Percentiles rank a stretch among this genome's conserved stretches.
Conservation (phyloP, 768 basidiomycete species). For the Cubamyces lactineus region DNA sequence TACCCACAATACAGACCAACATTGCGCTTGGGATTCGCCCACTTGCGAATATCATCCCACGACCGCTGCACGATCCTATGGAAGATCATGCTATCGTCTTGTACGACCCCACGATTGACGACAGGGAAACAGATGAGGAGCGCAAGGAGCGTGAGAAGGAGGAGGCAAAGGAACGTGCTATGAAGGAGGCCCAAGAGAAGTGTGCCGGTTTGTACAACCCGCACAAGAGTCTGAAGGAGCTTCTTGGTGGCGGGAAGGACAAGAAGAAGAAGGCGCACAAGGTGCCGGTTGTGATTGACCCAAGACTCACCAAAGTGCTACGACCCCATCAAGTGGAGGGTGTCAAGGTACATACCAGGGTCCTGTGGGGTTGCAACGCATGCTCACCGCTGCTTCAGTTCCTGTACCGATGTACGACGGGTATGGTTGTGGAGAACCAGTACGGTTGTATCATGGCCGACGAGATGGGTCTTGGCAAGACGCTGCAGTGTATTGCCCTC, state of each 20-base stretch:
- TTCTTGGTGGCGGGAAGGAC: slow-evolving; percentile 73
- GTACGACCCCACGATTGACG: slow-evolving; percentile 95
- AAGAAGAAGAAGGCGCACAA: slow-evolving; percentile 71
- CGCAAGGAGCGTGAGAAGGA: slow-evolving; percentile 72
- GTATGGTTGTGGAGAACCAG: slow-evolving; percentile 89
- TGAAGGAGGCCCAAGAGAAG: slow-evolving; percentile 69
- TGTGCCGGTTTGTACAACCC: slow-evolving; percentile 80
- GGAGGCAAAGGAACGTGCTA: slow-evolving; percentile 65
- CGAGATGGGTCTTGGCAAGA: slow-evolving; percentile 98
- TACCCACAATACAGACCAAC: slow-evolving; percentile 62
- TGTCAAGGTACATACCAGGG: slow-evolving; percentile 69
- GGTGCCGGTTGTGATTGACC: slow-evolving; percentile 97
- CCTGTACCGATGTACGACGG: slow-evolving; percentile 92
- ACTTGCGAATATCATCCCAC: slow-evolving; percentile 76
- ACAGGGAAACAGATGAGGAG: slow-evolving; percentile 88
- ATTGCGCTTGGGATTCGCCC: slow-evolving; percentile 85
- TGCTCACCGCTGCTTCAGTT: slow-evolving; percentile 58
- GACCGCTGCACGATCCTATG: slow-evolving; percentile 97
- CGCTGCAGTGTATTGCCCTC: slow-evolving; percentile 93
- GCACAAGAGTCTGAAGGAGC: slow-evolving; percentile 85
- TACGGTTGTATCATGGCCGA: slow-evolving; percentile 99
- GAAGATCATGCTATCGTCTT: slow-evolving; percentile 96
- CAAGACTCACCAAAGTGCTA: slow-evolving; percentile 80
- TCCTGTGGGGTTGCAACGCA: neutral
- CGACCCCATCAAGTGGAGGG: slow-evolving; percentile 98